These are phyloP conservation scores for Helichrysum umbraculigerum DNA, from an alignment of 129 eudicot species.

Conservation along the genomic window DNA sequence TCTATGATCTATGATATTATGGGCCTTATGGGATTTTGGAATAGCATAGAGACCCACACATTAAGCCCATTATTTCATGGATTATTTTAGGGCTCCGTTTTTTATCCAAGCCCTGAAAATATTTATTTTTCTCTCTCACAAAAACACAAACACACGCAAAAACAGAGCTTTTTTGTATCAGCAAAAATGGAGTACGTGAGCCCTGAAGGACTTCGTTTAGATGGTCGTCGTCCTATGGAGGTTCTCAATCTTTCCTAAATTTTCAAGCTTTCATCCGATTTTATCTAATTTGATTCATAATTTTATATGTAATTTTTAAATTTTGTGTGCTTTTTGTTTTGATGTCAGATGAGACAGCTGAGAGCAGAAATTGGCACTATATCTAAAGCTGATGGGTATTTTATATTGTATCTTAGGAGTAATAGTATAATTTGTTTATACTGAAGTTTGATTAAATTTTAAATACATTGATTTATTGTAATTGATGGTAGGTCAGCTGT, in stretches of 20 bases:
- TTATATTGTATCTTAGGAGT: not conserved
- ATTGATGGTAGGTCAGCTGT: constrained; percentile 60
- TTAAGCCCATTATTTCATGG: not conserved
- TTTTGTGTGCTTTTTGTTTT: not conserved
- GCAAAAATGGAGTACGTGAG: constrained; percentile 79
- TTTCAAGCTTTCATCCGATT: not conserved
- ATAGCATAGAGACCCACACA: not conserved
- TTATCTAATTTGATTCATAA: not conserved
- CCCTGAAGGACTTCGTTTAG: constrained; percentile 93
- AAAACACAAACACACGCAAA: not conserved
- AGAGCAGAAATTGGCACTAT: constrained; percentile 81
- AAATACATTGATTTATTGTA: not conserved
- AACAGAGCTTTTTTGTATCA: not conserved
- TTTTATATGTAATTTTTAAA: not conserved
- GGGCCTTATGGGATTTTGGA: not conserved
- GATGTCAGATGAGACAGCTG: constrained; percentile 86
- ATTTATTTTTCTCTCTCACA: not conserved
- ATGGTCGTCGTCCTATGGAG: constrained; percentile 97
- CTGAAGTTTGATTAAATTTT: not conserved
- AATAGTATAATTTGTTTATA: not conserved
- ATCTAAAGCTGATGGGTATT: constrained; percentile 76
- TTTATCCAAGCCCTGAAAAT: constrained; percentile 2
- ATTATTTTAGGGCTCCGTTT: not conserved
- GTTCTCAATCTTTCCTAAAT: constrained; percentile 30
- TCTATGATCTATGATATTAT: not conserved